Evolutionary conservation across 495 filamentous ascomycete species (phyloP).

Genomic region (Penicillium canariense): DNA sequence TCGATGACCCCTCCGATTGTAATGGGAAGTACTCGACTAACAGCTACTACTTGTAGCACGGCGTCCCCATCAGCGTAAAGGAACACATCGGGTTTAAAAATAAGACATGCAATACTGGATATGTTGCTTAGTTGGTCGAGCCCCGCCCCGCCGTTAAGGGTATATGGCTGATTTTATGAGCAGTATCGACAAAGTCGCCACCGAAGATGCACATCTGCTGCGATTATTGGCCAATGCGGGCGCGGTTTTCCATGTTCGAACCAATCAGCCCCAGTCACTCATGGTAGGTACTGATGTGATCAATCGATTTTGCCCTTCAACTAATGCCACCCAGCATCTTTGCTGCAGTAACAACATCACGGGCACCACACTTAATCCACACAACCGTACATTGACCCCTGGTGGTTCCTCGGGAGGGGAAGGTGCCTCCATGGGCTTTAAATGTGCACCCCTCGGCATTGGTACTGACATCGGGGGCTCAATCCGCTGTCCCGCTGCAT

Average conservation of each 20-base stretch:
- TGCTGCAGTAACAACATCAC: conserved; percentile 61
- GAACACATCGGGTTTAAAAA: conserved; percentile 62
- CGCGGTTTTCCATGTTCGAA: conserved; percentile 64
- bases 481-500: conserved; percentile 58
- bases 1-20: not conserved
- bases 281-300: conserved; percentile 28
- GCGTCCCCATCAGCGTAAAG: conserved; percentile 64
- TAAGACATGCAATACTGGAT: conserved; percentile 41
- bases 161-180: not conserved
- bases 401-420: conserved; percentile 71
- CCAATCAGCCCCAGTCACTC: conserved; percentile 55
- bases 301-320: not conserved
- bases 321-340: conserved; percentile 32
- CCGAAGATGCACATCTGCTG: conserved; percentile 37
- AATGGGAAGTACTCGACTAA: not conserved
- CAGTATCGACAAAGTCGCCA: conserved; percentile 35
- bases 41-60: conserved; percentile 47
- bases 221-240: conserved; percentile 37
- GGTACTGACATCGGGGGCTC: conserved; percentile 67
- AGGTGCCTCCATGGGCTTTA: conserved; percentile 60
- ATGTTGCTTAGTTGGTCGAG: conserved; percentile 33
- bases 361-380: conserved; percentile 62
- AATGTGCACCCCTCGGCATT: conserved; percentile 62
- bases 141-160: not conserved
- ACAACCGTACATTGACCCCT: conserved; percentile 52